Percentiles rank a stretch among this genome's conserved stretches.
Evolutionary conservation across 352 stramenopile species (phyloP).

Genomic region (Pythium apleroticum): DNA sequence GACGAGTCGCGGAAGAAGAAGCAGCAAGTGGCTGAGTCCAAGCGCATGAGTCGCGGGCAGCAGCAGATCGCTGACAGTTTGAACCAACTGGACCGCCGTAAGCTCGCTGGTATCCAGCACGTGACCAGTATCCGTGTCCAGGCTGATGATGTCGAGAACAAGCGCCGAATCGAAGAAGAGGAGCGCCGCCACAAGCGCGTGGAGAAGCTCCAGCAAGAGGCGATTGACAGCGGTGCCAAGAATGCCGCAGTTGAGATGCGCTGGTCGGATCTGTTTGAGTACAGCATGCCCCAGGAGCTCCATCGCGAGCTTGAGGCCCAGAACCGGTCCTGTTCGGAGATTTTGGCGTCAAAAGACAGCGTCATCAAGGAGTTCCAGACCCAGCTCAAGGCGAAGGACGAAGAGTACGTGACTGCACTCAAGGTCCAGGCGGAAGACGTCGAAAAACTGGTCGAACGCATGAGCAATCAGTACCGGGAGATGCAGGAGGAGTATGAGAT

Average conservation of each 20-base stretch:
- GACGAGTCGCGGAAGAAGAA: constrained; percentile 78
- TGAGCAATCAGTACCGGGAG: constrained; percentile 92
- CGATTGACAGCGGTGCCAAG: constrained; percentile 84
- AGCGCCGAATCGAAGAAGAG: constrained; percentile 90
- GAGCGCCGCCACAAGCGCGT: constrained; percentile 83
- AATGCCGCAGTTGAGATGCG: constrained; percentile 94
- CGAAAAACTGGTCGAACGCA: constrained; percentile 86
- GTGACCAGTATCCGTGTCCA: constrained; percentile 91
- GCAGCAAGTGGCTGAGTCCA: constrained; percentile 55
- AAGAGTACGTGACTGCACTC: constrained; percentile 93
- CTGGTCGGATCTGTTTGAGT: constrained; percentile 90
- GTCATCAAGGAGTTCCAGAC: constrained; percentile 90
- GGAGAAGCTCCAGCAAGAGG: constrained; percentile 90
- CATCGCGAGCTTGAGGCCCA: constrained; percentile 89
- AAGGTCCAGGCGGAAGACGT: constrained; percentile 91
- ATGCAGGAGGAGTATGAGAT: constrained; percentile 93
- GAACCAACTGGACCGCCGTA: constrained; percentile 73
- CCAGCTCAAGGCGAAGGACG: constrained; percentile 93
- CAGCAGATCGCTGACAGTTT: constrained; percentile 79
- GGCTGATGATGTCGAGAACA: constrained; percentile 89
- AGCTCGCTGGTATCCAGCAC: constrained; percentile 81
- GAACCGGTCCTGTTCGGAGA: constrained; percentile 84
- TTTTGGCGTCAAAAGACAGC: constrained; percentile 89
- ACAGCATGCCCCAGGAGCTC: constrained; percentile 93
- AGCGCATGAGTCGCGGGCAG: constrained; percentile 65